Percentiles rank a stretch among this genome's conserved stretches.
Evolutionary conservation across 2,329 filamentous ascomycete species (phyloP).

Genomic region (Aspergillus ruber): DNA sequence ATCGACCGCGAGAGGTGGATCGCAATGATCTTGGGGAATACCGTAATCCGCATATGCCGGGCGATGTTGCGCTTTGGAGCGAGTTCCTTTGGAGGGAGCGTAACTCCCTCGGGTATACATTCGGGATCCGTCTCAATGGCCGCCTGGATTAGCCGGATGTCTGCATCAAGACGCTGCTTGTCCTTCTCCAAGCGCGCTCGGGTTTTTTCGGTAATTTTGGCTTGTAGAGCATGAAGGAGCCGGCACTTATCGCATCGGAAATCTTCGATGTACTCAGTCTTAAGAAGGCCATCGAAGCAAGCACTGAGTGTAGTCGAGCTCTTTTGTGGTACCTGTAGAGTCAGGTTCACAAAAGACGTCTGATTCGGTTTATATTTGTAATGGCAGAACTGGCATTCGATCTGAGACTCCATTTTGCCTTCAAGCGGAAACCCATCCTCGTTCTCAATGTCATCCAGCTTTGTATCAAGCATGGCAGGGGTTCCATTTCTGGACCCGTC

Average conservation of each 20-base stretch:
- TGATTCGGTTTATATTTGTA: slow-evolving; percentile 80
- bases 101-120: slow-evolving; percentile 62
- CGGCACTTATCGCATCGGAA: slow-evolving; percentile 93
- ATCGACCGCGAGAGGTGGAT: slow-evolving; percentile 92
- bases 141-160: slow-evolving; percentile 59
- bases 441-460: slow-evolving; percentile 32
- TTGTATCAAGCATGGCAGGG: slow-evolving; percentile 31
- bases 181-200: slow-evolving; percentile 50
- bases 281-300: slow-evolving; percentile 91
- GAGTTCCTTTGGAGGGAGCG: slow-evolving; percentile 64
- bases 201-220: slow-evolving; percentile 55
- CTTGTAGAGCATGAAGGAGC: slow-evolving; percentile 67
- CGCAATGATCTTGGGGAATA: slow-evolving; percentile 82
- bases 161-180: slow-evolving; percentile 47
- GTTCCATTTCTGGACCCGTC: slow-evolving; percentile 27
- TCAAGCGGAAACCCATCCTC: slow-evolving; percentile 75
- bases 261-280: slow-evolving; percentile 92
- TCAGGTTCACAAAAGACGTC: slow-evolving; percentile 86
- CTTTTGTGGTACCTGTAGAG: slow-evolving; percentile 80
- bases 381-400: slow-evolving; percentile 82
- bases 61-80: slow-evolving; percentile 80
- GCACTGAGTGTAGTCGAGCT: slow-evolving; percentile 72
- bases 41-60: slow-evolving; percentile 77
- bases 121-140: slow-evolving; percentile 80
- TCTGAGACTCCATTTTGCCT: slow-evolving; percentile 86